These are phyloP conservation scores for Telopea speciosissima DNA, from an alignment of 177 flowering plant species.

Conservation along the genomic window DNA sequence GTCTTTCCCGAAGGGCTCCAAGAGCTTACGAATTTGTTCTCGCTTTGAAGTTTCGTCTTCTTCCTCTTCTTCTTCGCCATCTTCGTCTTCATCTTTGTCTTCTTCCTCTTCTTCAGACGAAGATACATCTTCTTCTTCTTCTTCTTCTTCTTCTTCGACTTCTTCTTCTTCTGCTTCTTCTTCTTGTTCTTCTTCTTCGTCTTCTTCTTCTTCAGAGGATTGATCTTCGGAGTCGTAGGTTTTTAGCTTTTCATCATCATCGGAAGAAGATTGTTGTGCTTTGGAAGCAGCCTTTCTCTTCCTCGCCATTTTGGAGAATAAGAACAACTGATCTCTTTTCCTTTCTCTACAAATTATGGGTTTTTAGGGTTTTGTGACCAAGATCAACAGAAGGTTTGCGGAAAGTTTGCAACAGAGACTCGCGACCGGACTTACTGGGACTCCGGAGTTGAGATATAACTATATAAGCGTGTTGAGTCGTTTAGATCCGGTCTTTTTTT, in stretches of 20 bases:
- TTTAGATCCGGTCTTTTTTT: too few species aligned
- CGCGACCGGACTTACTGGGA: too few species aligned
- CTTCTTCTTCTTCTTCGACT: constrained; percentile 11
- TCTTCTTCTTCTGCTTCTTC: constrained; percentile 14
- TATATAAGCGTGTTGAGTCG: too few species aligned
- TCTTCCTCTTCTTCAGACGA: constrained; percentile 15
- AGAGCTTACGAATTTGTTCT: constrained; percentile 32
- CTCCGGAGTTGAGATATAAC: too few species aligned
- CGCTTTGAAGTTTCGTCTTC: constrained; percentile 12
- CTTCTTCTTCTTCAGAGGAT: constrained; percentile 13
- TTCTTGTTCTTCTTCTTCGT: constrained; percentile 17
- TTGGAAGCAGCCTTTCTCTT: constrained; percentile 26
- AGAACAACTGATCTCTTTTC: too few species aligned
- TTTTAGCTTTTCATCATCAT: constrained; percentile 3
- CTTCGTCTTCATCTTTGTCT: constrained; percentile 11
- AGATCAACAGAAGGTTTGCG: too few species aligned
- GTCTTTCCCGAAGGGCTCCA: constrained; percentile 50
- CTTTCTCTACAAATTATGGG: too few species aligned
- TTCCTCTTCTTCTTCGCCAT: constrained; percentile 10
- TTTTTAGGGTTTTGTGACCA: too few species aligned
- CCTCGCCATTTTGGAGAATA: constrained; percentile 23
- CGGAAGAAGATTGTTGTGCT: constrained; percentile 6
- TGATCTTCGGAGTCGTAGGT: constrained; percentile 7
- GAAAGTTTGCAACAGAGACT: too few species aligned
- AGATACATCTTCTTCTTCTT: constrained; percentile 9